Conservation (phyloP, 2,329 filamentous ascomycete genomes). For the Monilinia laxa region DNA sequence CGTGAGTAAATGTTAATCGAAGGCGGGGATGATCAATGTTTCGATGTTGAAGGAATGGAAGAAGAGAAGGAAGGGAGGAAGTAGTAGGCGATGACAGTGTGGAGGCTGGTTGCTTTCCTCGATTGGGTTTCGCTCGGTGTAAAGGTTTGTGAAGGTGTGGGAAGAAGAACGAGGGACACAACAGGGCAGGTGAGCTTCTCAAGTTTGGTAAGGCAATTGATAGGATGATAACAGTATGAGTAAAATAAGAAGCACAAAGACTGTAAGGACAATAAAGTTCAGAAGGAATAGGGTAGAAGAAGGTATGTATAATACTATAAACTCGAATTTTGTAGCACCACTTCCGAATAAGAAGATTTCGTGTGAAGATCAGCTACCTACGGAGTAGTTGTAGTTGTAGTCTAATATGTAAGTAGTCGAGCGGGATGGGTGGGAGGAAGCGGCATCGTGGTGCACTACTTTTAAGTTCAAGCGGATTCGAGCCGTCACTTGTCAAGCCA, state of each 20-base stretch:
- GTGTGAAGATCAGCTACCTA: neutral
- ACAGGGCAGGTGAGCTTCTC: conserved; percentile 23
- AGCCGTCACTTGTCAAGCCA: conserved; percentile 10
- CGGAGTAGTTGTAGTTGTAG: neutral
- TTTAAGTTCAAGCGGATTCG: conserved; percentile 8
- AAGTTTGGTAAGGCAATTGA: conserved; percentile 22
- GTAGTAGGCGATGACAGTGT: neutral
- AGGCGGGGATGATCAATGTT: neutral
- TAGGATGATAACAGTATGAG: neutral
- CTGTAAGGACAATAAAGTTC: neutral
- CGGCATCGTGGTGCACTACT: conserved; percentile 13
- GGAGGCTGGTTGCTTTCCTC: conserved; percentile 7
- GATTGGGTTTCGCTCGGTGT: conserved; percentile 5
- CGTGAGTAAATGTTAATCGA: neutral
- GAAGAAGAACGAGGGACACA: conserved; percentile 16
- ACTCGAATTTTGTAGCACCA: neutral
- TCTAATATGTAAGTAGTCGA: conserved; percentile 1
- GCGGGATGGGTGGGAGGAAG: conserved; percentile 14
- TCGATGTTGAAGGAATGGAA: conserved; percentile 12
- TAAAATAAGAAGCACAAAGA: conserved; percentile 13
- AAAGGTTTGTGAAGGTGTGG: conserved; percentile 17
- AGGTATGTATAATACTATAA: neutral
- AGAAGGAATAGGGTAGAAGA: neutral
- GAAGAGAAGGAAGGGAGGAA: conserved; percentile 6
- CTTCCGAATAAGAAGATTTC: neutral